Evolutionary conservation across 352 stramenopile genomes (phyloP), one percentile per base, ranked within the genome.

Genomic region (Globisporangium heterothallicum): DNA sequence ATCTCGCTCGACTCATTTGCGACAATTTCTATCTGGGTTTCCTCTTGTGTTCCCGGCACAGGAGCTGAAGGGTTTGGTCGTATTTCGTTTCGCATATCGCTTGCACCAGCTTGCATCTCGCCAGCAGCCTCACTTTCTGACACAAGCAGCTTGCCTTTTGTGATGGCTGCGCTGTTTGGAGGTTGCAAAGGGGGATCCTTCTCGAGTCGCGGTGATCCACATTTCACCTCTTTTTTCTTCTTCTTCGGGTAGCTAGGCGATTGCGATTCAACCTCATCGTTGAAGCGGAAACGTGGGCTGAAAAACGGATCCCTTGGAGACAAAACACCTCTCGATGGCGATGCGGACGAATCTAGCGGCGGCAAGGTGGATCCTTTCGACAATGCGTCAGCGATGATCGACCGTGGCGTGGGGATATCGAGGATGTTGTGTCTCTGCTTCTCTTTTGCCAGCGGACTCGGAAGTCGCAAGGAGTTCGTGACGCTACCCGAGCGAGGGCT

Each of bases 281-380:
- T 62, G 42, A 86, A 88, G n/a, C 72, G 65, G 56, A 79, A 86
- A 12, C 72, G 66, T 26, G 74, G 78, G 34, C 74, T 88, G 62
- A 85, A 86, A 53, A 88, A 86, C 21, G 74, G 70, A 53, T 86
- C 74, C 8, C 64, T 67, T 5, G 78, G 74, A 3, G 64, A 74
- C 42, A 85, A 50, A 6, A 21, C 6, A 10, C 43, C 51, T 52
- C 27, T 30, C n/a, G 24, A 47, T 21, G 34, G 43, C 3, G n/a
- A 44, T 48, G 30, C n/a, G 49, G 36, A 18, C 38, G 35, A 19
- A 14, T 62, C 59, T n/a, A 83, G 55, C 0, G 74, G 63, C 9
- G 72, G 72, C 21, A 88, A 53, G n/a, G 68, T 70, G 3, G 65
- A 61, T 1, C 60, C 61, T 53, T 62, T 71, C 8, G 72, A 59